Evolutionary conservation across 2,329 filamentous ascomycete species (phyloP), one percentile per base, ranked within the genome.

Genomic region (Zalaria sp.): DNA sequence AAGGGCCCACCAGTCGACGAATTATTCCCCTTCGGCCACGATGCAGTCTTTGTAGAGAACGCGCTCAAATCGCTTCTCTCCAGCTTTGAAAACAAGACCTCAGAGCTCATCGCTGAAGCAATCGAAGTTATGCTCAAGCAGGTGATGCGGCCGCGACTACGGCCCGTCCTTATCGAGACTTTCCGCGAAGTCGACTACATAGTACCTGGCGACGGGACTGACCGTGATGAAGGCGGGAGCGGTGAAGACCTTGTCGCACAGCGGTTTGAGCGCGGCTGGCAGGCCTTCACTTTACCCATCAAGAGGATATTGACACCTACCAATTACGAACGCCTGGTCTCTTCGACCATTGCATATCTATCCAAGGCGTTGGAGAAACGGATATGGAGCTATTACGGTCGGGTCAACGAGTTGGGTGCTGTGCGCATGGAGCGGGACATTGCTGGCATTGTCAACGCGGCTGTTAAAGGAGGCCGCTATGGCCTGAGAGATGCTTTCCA

Each of bases 141-240:
- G 54, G 84, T 96, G 2, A 73, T 95, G 52, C 89, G 89, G 56
- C 76, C 79, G 2, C 83, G 88, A 7, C 71, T 98, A 9, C 79
- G 88, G 0, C 85, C 86, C 0, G 79, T 95, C 3, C 70, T 98
- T 7, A 75, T 78, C 11, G 89, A 98, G 44, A 80, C 87, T 0
- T 96, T 96, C 70, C 81, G 88, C 35, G 89, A 96, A 53, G 76
- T 84, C 25, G 87, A 95, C 61, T 98, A 98, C 63, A 72, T 77
- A 11, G 67, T 85, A 3, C 71, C 70, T 1, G 67, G 73, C 44
- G 46, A 49, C 8, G 18, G 18, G 18, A 18, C 18, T 18, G 49
- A 46, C 28, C 64, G 70, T 26, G 58, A 65, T 6, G 63, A 66
- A 3, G 53, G 56, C 10, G 65, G 62, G 5, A 54, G 59, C 3